Evolutionary conservation across 2,329 filamentous ascomycete genomes (phyloP), one percentile per base, ranked within the genome.

Genomic region (Ceratocystiopsis sp.): DNA sequence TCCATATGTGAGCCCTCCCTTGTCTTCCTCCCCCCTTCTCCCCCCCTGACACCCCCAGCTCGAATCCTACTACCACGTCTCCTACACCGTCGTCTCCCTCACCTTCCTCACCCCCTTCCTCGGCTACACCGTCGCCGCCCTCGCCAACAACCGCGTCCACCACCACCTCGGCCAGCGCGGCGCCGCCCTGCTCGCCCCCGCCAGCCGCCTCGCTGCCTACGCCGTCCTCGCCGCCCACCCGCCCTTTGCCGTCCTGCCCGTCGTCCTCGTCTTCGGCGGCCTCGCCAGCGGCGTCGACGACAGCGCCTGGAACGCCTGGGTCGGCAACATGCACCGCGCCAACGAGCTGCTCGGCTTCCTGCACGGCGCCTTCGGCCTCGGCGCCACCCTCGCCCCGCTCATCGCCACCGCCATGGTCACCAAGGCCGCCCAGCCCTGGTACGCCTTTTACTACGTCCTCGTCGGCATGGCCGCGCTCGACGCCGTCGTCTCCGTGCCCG

Each of bases 381-480:
- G 83, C 0, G 83, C 77, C 1, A 78, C 79, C 0, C 62, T 85
- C 13, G 66, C 70, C 3, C 83, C 82, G 0, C 57, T 87, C 8
- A 67, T 85, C 46, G 80, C 81, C 2, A 85, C 83, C 0, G 69
- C 71, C 5, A 76, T 89, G 71, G 72, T 87, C 34, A 75, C 78
- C 0, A 75, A 74, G 49, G 73, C 62, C 0, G 50, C 61, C 4
- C 54, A 79, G 41, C 63, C 64, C 0, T 91, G 84, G 84, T 84
- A 78, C 52, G 65, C 65, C 12, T 87, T 80, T 58, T 89, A 84
- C 59, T 85, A 84, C 54, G 60, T 85, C 44, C 81, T 86, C 76
- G 67, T 80, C 37, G 73, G 61, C 12, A 57, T 73, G 40, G 67
- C 74, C 0, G 62, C 57, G 1, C 48, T 80, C 21, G 78, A 84